Evolutionary conservation across 257 asterid genomes (phyloP), one percentile per base, ranked within the genome.

Genomic region (Henckelia pumila): DNA sequence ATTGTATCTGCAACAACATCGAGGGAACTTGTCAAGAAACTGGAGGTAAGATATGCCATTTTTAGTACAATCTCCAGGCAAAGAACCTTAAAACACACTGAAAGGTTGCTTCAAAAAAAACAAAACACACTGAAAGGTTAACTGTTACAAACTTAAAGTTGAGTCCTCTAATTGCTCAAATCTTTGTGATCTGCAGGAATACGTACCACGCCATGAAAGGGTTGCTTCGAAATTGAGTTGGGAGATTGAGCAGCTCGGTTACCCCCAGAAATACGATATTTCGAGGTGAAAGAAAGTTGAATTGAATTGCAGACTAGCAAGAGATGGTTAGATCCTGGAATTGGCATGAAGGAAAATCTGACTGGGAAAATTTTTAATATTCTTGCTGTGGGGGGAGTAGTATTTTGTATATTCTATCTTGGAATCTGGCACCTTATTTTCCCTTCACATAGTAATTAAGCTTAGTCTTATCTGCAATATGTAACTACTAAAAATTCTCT

Each of bases 1-100:
- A 86, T 92, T 58, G 84, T 92, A 2, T 92, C 98, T 35, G 97
- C 98, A n/a, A 89, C 97, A 20, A 83, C 95, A 17, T 80, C 96
- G 26, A 82, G 63, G 75, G 96, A 92, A 67, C 85, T 92, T 33
- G 95, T 92, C 81, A 85, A 82, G 82, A 87, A 89, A 74, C 64
- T 92, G 79, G 98, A 92, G 97, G 98, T 89, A 49, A 50, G 49
- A n/a, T 69, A 32, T 61, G 49, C 26, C 53, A 52, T 56, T 24
- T 62, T 33, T 35, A 22, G 30, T 64, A 64, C 14, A 63, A 21
- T 64, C 26, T 32, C 53, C 8, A 16, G 0, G 53, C 53, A 14
- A 44, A 16, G 53, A 44, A 44, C 47, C 50, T 28, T 16, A 56
- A n/a, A 66, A n/a, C 7, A 8, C 47, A 30, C 65, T 44, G 13